A percentile compares a stretch with the other conserved stretches of the same genome.
Evolutionary conservation across 768 basidiomycete genomes (phyloP).

Genomic region (Chalciporus piperatus): DNA sequence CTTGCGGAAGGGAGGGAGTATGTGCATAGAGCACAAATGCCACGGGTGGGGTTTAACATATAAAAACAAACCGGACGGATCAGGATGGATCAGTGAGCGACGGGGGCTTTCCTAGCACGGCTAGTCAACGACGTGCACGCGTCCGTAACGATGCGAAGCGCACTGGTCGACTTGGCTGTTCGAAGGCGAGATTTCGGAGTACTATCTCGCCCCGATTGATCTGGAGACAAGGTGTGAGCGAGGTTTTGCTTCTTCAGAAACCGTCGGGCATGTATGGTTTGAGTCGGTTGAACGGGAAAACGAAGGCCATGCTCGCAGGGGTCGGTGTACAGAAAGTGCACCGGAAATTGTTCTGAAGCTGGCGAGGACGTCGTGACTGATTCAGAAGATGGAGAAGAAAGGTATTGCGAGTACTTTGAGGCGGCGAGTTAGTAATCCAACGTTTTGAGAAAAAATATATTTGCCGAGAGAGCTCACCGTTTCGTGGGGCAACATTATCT

Average conservation of each 20-base stretch:
- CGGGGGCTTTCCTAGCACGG: conserved; percentile 11
- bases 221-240: conserved; percentile 7
- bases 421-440: not conserved
- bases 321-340: conserved; percentile 20
- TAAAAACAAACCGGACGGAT: not conserved
- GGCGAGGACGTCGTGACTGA: conserved; percentile 7
- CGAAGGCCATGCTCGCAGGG: conserved; percentile 12
- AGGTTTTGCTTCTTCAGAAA: conserved; percentile 14
- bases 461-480: conserved; percentile 5
- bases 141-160: conserved; percentile 27
- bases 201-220: not conserved
- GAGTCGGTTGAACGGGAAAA: conserved; percentile 10
- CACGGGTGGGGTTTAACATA: not conserved
- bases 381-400: conserved; percentile 8
- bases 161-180: conserved; percentile 10
- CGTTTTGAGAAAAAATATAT: not conserved
- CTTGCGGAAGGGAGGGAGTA: no score
- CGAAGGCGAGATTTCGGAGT: conserved; percentile 5
- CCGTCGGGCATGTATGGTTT: conserved; percentile 3
- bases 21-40: not conserved
- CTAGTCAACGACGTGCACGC: conserved; percentile 23
- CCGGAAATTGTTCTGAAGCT: conserved; percentile 5
- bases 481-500: conserved; percentile 16
- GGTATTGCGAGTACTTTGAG: conserved; percentile 8
- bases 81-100: not conserved